A percentile compares a stretch with the other conserved stretches of the same genome.
Evolutionary conservation across 352 stramenopile species (phyloP).

Genomic region (Phytophthora megakarya): DNA sequence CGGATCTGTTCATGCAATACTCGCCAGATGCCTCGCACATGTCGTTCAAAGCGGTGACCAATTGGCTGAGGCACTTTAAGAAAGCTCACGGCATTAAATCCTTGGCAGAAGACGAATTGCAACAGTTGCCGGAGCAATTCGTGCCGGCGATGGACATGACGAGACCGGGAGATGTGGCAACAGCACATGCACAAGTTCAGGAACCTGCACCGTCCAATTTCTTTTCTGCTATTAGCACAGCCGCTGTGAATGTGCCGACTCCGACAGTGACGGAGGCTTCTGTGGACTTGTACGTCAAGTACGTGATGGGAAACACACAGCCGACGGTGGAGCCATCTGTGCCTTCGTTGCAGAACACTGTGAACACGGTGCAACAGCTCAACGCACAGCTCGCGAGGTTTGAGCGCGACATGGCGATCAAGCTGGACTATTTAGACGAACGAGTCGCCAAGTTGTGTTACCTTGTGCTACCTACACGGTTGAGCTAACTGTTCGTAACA

Average conservation of each 20-base stretch:
- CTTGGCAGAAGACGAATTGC: slow-evolving; percentile 55
- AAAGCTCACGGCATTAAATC: slow-evolving; percentile 63
- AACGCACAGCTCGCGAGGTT: slow-evolving; percentile 55
- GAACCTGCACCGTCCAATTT: slow-evolving; percentile 6
- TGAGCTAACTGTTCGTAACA: slow-evolving; percentile 30
- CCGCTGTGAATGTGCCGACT: background rate
- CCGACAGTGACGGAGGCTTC: background rate
- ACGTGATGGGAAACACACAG: slow-evolving; percentile 4
- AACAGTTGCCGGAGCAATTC: slow-evolving; percentile 57
- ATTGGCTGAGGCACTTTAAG: slow-evolving; percentile 77
- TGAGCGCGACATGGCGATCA: slow-evolving; percentile 53
- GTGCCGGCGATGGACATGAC: slow-evolving; percentile 65
- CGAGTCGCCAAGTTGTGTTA: slow-evolving; percentile 67
- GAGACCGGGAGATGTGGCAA: background rate
- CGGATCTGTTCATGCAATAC: slow-evolving; percentile 79
- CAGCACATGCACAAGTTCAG: background rate
- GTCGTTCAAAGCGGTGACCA: slow-evolving; percentile 50
- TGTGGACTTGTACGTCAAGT: slow-evolving; percentile 9
- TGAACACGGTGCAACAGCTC: slow-evolving; percentile 45
- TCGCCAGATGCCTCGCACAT: slow-evolving; percentile 40
- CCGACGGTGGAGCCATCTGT: background rate
- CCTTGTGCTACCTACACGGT: slow-evolving; percentile 39
- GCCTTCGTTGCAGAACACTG: slow-evolving; percentile 34
- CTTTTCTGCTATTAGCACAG: slow-evolving; percentile 1
- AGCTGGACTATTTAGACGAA: slow-evolving; percentile 68